phyloP scores from a whole-genome alignment of 768 basidiomycete species.

The Mycena leptocephala region DNA sequence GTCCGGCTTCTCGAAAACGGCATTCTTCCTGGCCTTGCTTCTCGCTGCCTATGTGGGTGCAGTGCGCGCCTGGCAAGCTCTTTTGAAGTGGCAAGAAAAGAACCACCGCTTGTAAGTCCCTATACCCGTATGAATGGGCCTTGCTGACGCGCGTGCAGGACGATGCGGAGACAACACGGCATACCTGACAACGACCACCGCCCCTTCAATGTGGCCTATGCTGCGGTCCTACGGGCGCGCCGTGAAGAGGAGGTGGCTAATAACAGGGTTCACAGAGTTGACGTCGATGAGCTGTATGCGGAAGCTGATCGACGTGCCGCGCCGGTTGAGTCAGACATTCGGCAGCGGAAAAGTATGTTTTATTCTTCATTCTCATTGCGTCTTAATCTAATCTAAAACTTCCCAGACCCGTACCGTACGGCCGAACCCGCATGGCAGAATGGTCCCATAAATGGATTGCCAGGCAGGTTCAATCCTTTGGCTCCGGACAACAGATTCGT shows the following conservation, averaged over 20 bases:
- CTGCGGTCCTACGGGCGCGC: constrained; percentile 74
- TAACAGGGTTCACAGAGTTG: constrained; percentile 50
- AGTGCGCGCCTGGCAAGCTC: constrained; percentile 60
- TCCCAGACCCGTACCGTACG: constrained; percentile 40
- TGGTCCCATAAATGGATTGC: constrained; percentile 31
- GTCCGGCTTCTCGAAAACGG: constrained; percentile 57
- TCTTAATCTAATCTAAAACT: constrained; percentile 42
- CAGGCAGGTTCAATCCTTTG: constrained; percentile 43
- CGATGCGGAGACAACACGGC: constrained; percentile 83
- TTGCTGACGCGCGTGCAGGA: constrained; percentile 54
- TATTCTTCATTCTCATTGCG: constrained; percentile 39
- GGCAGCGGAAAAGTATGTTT: constrained; percentile 64
- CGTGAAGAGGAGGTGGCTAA: constrained; percentile 67
- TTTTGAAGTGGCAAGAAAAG: constrained; percentile 75
- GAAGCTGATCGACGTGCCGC: constrained; percentile 54
- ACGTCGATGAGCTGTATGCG: constrained; percentile 40
- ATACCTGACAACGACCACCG: constrained; percentile 89
- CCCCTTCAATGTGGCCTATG: constrained; percentile 91
- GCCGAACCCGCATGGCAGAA: constrained; percentile 38
- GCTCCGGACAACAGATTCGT: constrained; percentile 31
- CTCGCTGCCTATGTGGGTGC: constrained; percentile 55
- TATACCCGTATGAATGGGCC: constrained; percentile 10
- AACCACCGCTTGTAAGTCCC: constrained; percentile 73
- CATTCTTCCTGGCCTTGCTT: constrained; percentile 54
- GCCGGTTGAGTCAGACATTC: constrained; percentile 57